Base-by-base conservation (phyloP, 305 asterid species). In the Rubia occidens region DNA sequence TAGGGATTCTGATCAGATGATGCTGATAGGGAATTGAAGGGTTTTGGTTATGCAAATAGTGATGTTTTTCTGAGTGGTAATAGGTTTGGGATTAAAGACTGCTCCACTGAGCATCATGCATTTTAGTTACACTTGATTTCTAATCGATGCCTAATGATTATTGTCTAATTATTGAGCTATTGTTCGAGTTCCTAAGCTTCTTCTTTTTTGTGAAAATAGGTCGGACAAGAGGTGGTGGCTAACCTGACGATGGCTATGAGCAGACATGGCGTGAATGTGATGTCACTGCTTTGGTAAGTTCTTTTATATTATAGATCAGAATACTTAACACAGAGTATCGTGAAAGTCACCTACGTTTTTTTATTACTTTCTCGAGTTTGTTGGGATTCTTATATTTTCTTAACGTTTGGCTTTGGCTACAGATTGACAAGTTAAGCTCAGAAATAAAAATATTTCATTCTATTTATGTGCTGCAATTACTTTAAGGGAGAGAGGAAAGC, bases 231-330 rank as follows among this genome's bases (percentile, higher is more conserved):
- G 11, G 95, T 89, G 63, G 96, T 87, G 13, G 82, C 72, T 69
- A 92, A 91, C 79, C 84, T 91, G 60, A 71, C 89, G 21, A 85
- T 88, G 69, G 95, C 98, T 74, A 75, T 89, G 85, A 66, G 86
- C 75, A 80, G 95, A 69, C 85, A 85, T 78, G 90, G 91, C 5
- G 84, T 86, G 8, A 87, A 84, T 29, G 81, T 89, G 89, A 87
- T 9, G 95, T 91, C 37, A 80, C 95, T 74, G 98, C 95, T 75
- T 78, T 91, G 75, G 98, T 91, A 79, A 82, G 88, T 83, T 49
- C 8, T 44, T 8, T 11, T 29, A 35, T 20, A 40, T 29, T 4
- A 35, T 35, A 35, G 39, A 35, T 35, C 5, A 35, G 39, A 35
- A 35, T 35, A 35, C 6, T 35, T 35, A 4, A 35, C 39, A 35